A percentile compares a stretch with the other conserved stretches of the same genome.
Evolutionary conservation across 768 basidiomycete genomes (phyloP).

Genomic region (Hirschioporus abietinus): DNA sequence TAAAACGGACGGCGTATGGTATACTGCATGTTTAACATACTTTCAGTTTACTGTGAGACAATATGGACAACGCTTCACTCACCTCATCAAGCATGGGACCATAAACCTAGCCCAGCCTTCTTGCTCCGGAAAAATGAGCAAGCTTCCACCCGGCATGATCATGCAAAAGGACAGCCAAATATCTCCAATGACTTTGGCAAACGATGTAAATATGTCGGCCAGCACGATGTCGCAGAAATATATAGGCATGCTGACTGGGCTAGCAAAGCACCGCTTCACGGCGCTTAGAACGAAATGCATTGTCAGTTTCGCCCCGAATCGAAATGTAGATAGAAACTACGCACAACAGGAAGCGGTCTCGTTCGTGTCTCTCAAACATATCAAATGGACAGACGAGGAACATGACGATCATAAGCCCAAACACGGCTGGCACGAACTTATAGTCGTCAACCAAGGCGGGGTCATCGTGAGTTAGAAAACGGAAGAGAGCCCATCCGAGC

Average conservation of each 20-base stretch:
- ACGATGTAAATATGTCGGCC: conserved; percentile 94
- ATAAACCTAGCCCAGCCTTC: conserved; percentile 69
- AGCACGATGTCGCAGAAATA: conserved; percentile 91
- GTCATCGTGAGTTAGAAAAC: conserved; percentile 53
- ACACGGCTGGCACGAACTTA: conserved; percentile 70
- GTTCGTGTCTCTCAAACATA: conserved; percentile 60
- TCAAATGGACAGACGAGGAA: conserved; percentile 65
- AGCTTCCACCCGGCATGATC: conserved; percentile 79
- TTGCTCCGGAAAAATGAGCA: conserved; percentile 56
- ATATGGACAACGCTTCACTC: conserved; percentile 14
- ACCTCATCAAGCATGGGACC: conserved; percentile 87
- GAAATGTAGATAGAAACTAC: conserved; percentile 24
- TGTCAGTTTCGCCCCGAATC: conserved; percentile 6
- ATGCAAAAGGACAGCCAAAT: conserved; percentile 85
- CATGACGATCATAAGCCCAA: conserved; percentile 51
- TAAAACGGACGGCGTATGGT: conserved; percentile 86
- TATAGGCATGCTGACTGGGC: conserved; percentile 53
- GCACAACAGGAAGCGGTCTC: conserved; percentile 75
- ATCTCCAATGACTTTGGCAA: conserved; percentile 94
- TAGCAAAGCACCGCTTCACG: conserved; percentile 67
- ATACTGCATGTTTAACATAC: conserved; percentile 40
- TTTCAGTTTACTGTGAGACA: conserved; percentile 7
- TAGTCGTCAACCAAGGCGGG: conserved; percentile 61
- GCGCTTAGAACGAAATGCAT: conserved; percentile 39
- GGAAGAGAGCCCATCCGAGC: conserved; percentile 65